Conservation (phyloP, 495 filamentous ascomycete genomes). For the Parathielavia appendiculata region DNA sequence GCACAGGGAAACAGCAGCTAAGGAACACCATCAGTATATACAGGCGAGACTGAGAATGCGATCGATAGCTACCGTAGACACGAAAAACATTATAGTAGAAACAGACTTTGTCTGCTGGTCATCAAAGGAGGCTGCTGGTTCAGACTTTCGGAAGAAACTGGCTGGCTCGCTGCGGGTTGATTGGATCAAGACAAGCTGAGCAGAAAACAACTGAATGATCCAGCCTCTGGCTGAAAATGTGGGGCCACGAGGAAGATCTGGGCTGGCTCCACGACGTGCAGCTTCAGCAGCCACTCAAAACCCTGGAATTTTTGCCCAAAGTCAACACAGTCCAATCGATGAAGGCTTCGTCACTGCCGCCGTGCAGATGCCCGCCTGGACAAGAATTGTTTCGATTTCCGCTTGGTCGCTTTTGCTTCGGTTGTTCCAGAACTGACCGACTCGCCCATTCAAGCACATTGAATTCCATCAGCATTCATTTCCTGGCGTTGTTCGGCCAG, state of each 20-base stretch:
- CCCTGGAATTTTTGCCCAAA: conserved; percentile 32
- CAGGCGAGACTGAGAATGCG: not conserved
- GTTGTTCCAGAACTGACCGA: not conserved
- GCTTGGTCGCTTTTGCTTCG: not conserved
- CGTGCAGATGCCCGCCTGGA: conserved; percentile 21
- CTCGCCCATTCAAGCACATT: not conserved
- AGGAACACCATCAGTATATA: not conserved
- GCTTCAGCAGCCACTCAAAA: conserved; percentile 28
- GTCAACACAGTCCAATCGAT: conserved; percentile 39
- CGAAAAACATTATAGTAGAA: not conserved
- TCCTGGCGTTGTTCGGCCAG: not conserved
- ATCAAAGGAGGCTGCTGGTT: not conserved
- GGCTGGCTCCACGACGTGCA: conserved; percentile 20
- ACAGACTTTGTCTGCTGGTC: not conserved
- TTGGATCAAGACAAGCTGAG: conserved; percentile 2
- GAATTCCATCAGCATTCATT: not conserved
- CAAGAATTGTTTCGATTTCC: conserved; percentile 17
- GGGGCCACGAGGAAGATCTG: conserved; percentile 21
- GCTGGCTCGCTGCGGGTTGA: not conserved
- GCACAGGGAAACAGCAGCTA: not conserved
- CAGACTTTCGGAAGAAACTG: not conserved
- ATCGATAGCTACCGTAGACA: not conserved
- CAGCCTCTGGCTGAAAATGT: not conserved
- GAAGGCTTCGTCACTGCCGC: conserved; percentile 33
- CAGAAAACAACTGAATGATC: not conserved